These are phyloP conservation scores for Globisporangium uncinulatum DNA, from an alignment of 352 stramenopile genomes.

Conservation along the genomic window DNA sequence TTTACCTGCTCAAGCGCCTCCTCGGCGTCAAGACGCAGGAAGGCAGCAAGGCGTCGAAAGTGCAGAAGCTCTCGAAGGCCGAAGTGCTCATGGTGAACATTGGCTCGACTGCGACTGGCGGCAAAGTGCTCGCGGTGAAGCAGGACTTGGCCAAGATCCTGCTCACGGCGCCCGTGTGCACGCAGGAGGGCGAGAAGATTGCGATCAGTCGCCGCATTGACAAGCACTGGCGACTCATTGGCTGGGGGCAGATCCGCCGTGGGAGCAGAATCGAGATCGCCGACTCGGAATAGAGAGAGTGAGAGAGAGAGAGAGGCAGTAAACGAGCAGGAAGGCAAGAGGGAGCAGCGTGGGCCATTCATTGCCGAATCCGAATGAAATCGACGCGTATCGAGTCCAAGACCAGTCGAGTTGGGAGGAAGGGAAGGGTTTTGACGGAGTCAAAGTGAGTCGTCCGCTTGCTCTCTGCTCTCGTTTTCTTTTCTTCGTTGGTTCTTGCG, in stretches of 20 bases:
- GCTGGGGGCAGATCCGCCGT: constrained; percentile 99
- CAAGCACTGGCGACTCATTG: constrained; percentile 99
- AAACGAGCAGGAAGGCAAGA: no score
- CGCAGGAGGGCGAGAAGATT: constrained; percentile 99
- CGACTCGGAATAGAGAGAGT: constrained; percentile 65
- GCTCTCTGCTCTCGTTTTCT: no score
- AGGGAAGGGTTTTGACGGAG: no score
- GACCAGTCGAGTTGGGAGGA: no score
- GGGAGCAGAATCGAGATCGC: constrained; percentile 93
- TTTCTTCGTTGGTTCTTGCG: no score
- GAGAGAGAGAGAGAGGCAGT: no score
- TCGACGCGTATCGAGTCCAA: no score
- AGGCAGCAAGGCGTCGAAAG: constrained; percentile 98
- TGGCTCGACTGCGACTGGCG: constrained; percentile 98
- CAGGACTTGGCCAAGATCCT: constrained; percentile 98
- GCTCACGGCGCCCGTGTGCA: constrained; percentile 99
- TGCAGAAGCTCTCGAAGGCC: constrained; percentile 98
- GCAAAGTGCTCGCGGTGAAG: constrained; percentile 93
- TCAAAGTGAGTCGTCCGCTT: no score
- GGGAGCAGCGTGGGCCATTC: no score
- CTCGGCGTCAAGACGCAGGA: constrained; percentile 99
- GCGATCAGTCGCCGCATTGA: constrained; percentile 99
- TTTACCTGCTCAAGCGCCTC: constrained; percentile 98
- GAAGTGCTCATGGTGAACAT: constrained; percentile 99
- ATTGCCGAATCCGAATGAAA: no score